Percentiles rank a stretch among this genome's conserved stretches.
These are phyloP conservation scores for Fagopyrum tataricum DNA, from an alignment of 148 eudicot genomes.

Conservation along the genomic window DNA sequence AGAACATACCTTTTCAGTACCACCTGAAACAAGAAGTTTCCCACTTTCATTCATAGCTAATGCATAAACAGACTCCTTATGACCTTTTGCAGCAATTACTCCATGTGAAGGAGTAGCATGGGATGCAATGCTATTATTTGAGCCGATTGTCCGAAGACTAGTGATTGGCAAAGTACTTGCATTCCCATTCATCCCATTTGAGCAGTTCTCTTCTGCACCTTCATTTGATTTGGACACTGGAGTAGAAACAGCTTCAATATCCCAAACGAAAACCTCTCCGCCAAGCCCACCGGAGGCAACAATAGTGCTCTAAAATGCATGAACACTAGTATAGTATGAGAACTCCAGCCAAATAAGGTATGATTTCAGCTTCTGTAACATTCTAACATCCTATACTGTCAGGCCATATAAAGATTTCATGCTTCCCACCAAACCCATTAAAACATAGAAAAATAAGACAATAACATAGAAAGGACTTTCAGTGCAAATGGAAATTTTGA, in stretches of 20 bases:
- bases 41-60: slow-evolving; percentile 90
- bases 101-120: slow-evolving; percentile 69
- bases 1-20: slow-evolving; percentile 83
- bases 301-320: slow-evolving; percentile 49
- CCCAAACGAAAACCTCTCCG: slow-evolving; percentile 98
- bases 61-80: slow-evolving; percentile 97
- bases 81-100: slow-evolving; percentile 89
- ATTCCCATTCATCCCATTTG: slow-evolving; percentile 54
- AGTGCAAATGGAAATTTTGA: not conserved
- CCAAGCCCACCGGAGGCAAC: slow-evolving; percentile 98
- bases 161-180: slow-evolving; percentile 43
- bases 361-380: not conserved
- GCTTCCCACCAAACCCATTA: not conserved
- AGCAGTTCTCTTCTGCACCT: slow-evolving; percentile 50
- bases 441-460: not conserved
- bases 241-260: slow-evolving; percentile 86
- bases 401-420: not conserved
- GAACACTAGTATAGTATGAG: slow-evolving; percentile 13
- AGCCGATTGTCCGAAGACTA: slow-evolving; percentile 60
- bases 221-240: slow-evolving; percentile 70
- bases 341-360: slow-evolving; percentile 5
- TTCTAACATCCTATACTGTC: not conserved
- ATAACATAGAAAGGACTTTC: not conserved
- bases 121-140: slow-evolving; percentile 53
- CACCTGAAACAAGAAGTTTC: slow-evolving; percentile 95